Base-by-base conservation (phyloP, 2,329 filamentous ascomycete genomes). In the Bertia moriformis region DNA sequence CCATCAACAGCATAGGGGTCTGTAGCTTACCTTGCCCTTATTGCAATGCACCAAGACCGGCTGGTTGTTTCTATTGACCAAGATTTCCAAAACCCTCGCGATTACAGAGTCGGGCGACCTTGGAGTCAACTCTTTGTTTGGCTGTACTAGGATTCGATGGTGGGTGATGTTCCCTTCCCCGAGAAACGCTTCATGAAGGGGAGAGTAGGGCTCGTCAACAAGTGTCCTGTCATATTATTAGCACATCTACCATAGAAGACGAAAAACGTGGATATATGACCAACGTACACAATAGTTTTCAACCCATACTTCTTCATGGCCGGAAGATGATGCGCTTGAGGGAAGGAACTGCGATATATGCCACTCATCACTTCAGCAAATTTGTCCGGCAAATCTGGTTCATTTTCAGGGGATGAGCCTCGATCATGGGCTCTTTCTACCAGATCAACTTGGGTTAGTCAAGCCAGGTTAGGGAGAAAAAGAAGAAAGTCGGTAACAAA, bases 41-140 rank as follows among this genome's bases (percentile, higher is more conserved):
- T 79, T 79, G 59, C 74, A 79, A 49, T 79, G 74, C 41, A 79
- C 64, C 40, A 78, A 59, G 20, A 79, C 56, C 2, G 74, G 74
- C 43, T 76, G 69, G 43, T 76, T 73, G n/a, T 55, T 49, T 19
- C 62, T 62, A 44, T 75, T 65, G 43, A 76, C 55, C 33, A 76
- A 57, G 38, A 74, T 59, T 19, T 63, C 59, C 4, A 78, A 57
- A 18, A 71, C 68, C 20, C 61, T 54, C 43, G 61, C n/a, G 10
- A 29, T n/a, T 10, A 29, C 24, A 29, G 10, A n/a, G 24, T 29
- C 24, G 10, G 24, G 24, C 10, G 24, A 10, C 10, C 24, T 10
- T 10, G n/a, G 10, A 10, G 24, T 29, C 24, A n/a, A n/a, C 10
- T 29, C 24, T n/a, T 29, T 29, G 24, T 29, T 29, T 29, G 24